Conservation (phyloP, 2,329 filamentous ascomycete species). For the Sarocladiaceae sp. region DNA sequence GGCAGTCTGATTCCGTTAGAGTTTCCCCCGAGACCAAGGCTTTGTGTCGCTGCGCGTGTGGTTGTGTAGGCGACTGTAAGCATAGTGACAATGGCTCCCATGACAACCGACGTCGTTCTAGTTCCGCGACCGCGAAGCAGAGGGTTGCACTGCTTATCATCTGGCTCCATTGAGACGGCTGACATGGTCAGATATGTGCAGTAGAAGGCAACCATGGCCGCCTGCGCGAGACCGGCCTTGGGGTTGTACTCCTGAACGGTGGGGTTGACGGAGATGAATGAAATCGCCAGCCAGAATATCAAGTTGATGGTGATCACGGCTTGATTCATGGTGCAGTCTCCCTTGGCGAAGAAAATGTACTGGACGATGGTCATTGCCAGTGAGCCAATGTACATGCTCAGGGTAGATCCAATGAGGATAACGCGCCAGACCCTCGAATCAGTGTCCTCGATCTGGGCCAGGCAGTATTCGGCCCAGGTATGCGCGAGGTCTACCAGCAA, state of each 20-base stretch:
- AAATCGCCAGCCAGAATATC: constrained; percentile 74
- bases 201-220: constrained; percentile 94
- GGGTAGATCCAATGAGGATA: constrained; percentile 83
- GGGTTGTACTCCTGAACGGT: constrained; percentile 87
- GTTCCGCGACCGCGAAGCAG: constrained; percentile 81
- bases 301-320: constrained; percentile 93
- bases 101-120: constrained; percentile 82
- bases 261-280: constrained; percentile 83
- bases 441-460: constrained; percentile 85
- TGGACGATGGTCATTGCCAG: constrained; percentile 93
- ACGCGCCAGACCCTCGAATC: constrained; percentile 83
- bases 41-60: constrained; percentile 90
- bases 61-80: constrained; percentile 97
- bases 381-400: constrained; percentile 89
- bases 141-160: constrained; percentile 90
- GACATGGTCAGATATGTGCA: constrained; percentile 99
- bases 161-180: constrained; percentile 96
- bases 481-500: constrained; percentile 93
- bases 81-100: constrained; percentile 95
- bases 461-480: constrained; percentile 94
- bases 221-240: constrained; percentile 92
- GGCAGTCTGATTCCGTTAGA: constrained; percentile 48
- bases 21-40: constrained; percentile 65
- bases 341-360: constrained; percentile 90
- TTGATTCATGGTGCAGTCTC: constrained; percentile 91